Base-by-base conservation (phyloP, 2,329 filamentous ascomycete genomes). In the Mycosphaerella sp. region DNA sequence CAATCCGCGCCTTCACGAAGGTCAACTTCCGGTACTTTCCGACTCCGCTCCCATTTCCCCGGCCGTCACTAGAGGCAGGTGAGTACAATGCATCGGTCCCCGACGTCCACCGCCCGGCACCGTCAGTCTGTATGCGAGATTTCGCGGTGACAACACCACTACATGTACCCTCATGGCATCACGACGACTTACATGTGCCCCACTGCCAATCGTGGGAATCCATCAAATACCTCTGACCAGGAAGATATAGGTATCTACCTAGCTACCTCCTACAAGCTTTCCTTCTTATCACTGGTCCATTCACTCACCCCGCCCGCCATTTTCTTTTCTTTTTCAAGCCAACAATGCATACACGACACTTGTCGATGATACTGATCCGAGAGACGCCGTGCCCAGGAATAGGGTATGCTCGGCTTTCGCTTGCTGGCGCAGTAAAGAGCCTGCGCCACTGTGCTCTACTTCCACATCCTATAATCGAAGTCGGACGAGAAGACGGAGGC, bases 1-100 rank as follows among this genome's bases (percentile, higher is more conserved):
- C 48, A 45, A 51, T 51, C 40, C 41, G 32, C 40, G 32, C 38
- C 39, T 44, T 21, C n/a, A 44, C 40, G 42, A 51, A 45, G 32
- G 48, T 51, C 31, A 45, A 29, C 26, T 29, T 29, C 26, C 26
- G 26, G 41, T 51, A 17, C 26, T 21, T 26, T 14, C 48, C 31
- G 48, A 42, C 9, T 49, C 47, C 47, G 36, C n/a, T 17, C 41
- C 39, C 48, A 40, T 7, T 44, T 40, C 39, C 26, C 26, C 26
- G 26, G 26, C 26, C 26, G 26, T 29, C 26, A 29, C 5, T 29
- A 29, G 6, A 29, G 26, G 26, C 26, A 29, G 26, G 26, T 29
- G 6, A 7, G 6, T 29, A 29, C 26, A 29, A 7, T 29, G 2
- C 21, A 21, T 21, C 21, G 21, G 21, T 21, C 3, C 26, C 26